Evolutionary conservation across 108 stramenopile species (phyloP), one percentile per base, ranked within the genome.

Genomic region (Nitzschia sp.): DNA sequence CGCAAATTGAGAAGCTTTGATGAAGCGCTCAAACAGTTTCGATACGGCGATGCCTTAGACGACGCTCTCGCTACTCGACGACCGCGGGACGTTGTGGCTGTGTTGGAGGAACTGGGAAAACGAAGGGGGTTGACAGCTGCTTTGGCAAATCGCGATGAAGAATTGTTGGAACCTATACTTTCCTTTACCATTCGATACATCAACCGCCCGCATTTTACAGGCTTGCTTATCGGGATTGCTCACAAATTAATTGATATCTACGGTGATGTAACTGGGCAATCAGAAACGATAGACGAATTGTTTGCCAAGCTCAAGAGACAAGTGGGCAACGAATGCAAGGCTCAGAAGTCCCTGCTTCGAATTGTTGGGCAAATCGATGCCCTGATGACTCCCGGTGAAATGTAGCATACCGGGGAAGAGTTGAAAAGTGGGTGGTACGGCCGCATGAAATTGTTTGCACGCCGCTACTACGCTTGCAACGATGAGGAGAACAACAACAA

Each of bases 1-100:
- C 71, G 78, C 30, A 92, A 90, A 58, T 68, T 94, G 13, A 70
- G 82, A 33, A 75, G 84, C 24, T 96, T 84, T 69, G 93, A 96
- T 79, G 24, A 68, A 21, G 64, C 85, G 29, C 57, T 94, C 21
- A 90, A 87, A 61, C 79, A 92, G 74, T 96, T 96, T 77, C 81
- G 89, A n/a, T 96, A 95, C 68, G 88, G 85, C 13, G 92, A 93
- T 71, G 95, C 95, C 8, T 71, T 96, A 33, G 93, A 96, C 55
- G 82, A 88, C 54, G 95, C 87, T 4, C 65, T 96, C 46, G 78
- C 64, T 8, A 78, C 88, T 8, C 75, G 91, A 18, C 77, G 91
- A 57, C 88, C 93, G 54, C 70, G 76, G 59, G 69, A 75, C 61
- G 83, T 95, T 29, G 77, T 91, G 45, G 89, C 88, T 29, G 90